phyloP scores from a whole-genome alignment of 805 yeast genomes.

The Pichia thaimueangensis region DNA sequence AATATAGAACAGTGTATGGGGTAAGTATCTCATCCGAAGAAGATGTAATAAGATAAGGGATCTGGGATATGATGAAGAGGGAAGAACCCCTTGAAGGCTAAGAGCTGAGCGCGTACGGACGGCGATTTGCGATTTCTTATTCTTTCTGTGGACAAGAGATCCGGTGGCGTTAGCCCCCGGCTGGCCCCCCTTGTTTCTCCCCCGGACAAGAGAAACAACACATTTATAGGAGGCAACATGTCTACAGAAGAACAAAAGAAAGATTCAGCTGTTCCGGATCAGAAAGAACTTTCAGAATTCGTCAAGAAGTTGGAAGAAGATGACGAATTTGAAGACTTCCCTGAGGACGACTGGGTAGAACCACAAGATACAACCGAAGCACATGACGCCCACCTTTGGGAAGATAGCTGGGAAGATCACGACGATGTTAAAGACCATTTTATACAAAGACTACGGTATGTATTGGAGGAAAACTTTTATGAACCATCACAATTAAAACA shows the following conservation, averaged over 20 bases:
- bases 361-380: conserved; percentile 43
- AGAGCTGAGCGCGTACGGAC: no score
- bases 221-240: no score
- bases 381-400: conserved; percentile 70
- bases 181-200: no score
- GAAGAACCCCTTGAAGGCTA: no score
- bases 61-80: no score
- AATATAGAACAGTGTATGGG: no score
- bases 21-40: no score
- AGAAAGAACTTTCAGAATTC: conserved; percentile 16
- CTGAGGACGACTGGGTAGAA: conserved; percentile 79
- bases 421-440: conserved; percentile 83
- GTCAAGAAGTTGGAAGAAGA: conserved; percentile 86
- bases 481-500: background rate
- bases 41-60: no score
- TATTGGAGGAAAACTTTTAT: conserved; percentile 1
- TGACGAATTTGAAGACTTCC: conserved; percentile 96
- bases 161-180: no score
- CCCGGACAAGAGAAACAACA: no score
- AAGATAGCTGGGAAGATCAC: conserved; percentile 96
- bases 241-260: conserved; percentile 1
- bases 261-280: conserved; percentile 1
- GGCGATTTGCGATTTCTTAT: no score
- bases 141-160: no score
- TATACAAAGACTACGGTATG: conserved; percentile 61